A percentile compares a stretch with the other conserved stretches of the same genome.
Conservation (phyloP, 371 early-diverging fungal genomes). For the Gilbertella persicaria region DNA sequence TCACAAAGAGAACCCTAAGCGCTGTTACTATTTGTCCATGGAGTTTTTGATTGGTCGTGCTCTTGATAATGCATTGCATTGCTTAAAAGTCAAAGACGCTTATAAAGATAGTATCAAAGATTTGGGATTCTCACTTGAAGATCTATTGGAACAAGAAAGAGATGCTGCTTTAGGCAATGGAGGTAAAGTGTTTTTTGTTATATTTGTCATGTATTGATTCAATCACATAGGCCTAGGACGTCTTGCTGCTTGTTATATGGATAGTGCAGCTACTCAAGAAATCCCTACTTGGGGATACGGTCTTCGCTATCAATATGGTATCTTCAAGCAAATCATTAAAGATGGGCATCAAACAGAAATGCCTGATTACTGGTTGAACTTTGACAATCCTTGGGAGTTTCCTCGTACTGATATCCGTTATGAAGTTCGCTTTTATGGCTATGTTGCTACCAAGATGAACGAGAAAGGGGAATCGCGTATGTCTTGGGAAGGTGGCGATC, state of each 20-base stretch:
- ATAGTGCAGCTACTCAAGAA: constrained; percentile 86
- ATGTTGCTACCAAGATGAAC: constrained; percentile 67
- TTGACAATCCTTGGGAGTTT: constrained; percentile 93
- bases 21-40: constrained; percentile 92
- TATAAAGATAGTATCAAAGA: constrained; percentile 64
- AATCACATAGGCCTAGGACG: constrained; percentile 91
- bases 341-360: constrained; percentile 88
- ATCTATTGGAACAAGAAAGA: constrained; percentile 82
- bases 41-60: constrained; percentile 93
- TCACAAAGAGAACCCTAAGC: constrained; percentile 70
- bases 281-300: constrained; percentile 91
- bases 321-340: constrained; percentile 89
- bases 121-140: constrained; percentile 88
- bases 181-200: too few relatives aligned
- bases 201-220: too few relatives aligned
- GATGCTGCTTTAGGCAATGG: constrained; percentile 96
- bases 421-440: constrained; percentile 85
- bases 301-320: constrained; percentile 90
- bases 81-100: constrained; percentile 71
- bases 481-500: constrained; percentile 83
- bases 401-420: constrained; percentile 85
- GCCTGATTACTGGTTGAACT: constrained; percentile 89
- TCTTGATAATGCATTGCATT: constrained; percentile 90
- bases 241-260: constrained; percentile 90
- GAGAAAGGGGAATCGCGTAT: constrained; percentile 60